Base-by-base conservation (phyloP, 768 basidiomycete species). In the Amanita phalloides region DNA sequence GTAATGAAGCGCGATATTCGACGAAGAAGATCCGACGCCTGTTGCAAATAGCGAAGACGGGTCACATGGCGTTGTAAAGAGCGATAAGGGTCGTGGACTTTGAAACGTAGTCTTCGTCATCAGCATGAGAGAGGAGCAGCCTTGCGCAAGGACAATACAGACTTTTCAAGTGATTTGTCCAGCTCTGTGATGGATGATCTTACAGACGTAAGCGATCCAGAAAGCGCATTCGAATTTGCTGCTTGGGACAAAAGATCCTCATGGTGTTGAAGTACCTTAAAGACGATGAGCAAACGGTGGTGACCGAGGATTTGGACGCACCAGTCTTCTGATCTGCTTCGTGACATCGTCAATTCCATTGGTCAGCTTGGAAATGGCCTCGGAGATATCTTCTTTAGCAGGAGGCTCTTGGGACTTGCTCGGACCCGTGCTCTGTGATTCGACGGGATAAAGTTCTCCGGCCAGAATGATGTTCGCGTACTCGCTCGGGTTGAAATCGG, bases 401-500 rank as follows among this genome's bases (percentile, higher is more conserved):
- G 71, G 71, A 6, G 77, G 76, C 46, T 82, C 79, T 23, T 77
- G 71, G 0, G 39, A 2, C 58, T 72, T 74, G 14, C 62, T 44
- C 8, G 64, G 58, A 25, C 58, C 50, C 25, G 63, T 56, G n/a
- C 49, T 56, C 56, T 68, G 71, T 53, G 65, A 61, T 26, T 17
- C 52, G 11, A 74, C 65, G 10, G 82, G 77, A 62, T 94, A 90
- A 0, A 81, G 63, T 57, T 92, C 85, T 23, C 90, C 87, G 4
- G 92, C 85, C 21, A 97, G 76, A 49, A 95, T 78, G 13, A 90
- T 82, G 64, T 93, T 93, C 2, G 94, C 94, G 63, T 94, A 96
- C 38, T 87, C 86, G 61, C 89, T 86, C 13, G 90, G 75, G 63
- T 95, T 86, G 64, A 97, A 98, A 32, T 82, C 74, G 2, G 80